phyloP scores from a whole-genome alignment of 1,139 yeast species.

The Diutina pseudorugosa region DNA sequence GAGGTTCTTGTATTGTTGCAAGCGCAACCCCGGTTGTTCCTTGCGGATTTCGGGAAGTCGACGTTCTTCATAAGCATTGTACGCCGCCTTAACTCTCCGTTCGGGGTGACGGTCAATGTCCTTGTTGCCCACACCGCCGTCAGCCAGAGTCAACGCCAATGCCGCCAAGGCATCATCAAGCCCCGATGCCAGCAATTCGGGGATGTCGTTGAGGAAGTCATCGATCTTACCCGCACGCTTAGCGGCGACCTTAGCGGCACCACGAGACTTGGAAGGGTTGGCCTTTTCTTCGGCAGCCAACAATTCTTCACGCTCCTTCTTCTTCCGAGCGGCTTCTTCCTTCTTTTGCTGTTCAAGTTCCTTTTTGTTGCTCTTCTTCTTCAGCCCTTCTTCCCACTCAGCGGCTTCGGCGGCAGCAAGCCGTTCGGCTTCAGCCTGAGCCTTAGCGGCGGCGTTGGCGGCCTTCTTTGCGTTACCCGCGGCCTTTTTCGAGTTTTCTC shows the following conservation, averaged over 20 bases:
- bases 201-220: constrained; percentile 33
- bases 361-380: constrained; percentile 60
- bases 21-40: constrained; percentile 72
- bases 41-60: constrained; percentile 63
- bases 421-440: constrained; percentile 37
- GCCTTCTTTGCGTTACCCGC: constrained; percentile 66
- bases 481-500: constrained; percentile 51
- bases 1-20: constrained; percentile 66
- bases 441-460: constrained; percentile 51
- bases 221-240: constrained; percentile 54
- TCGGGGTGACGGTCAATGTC: constrained; percentile 83
- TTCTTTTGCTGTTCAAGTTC: constrained; percentile 49
- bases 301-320: constrained; percentile 49
- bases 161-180: constrained; percentile 75
- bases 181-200: constrained; percentile 59
- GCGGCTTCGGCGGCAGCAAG: constrained; percentile 46
- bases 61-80: constrained; percentile 56
- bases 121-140: constrained; percentile 43
- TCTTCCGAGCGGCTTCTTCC: constrained; percentile 53
- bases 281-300: constrained; percentile 54
- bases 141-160: constrained; percentile 46
- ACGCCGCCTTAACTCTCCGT: constrained; percentile 78
- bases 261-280: constrained; percentile 56
- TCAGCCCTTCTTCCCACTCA: constrained; percentile 64
- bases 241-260: constrained; percentile 59